phyloP scores from a whole-genome alignment of 75 land plant genomes.

The Chamaecyparis obtusa region DNA sequence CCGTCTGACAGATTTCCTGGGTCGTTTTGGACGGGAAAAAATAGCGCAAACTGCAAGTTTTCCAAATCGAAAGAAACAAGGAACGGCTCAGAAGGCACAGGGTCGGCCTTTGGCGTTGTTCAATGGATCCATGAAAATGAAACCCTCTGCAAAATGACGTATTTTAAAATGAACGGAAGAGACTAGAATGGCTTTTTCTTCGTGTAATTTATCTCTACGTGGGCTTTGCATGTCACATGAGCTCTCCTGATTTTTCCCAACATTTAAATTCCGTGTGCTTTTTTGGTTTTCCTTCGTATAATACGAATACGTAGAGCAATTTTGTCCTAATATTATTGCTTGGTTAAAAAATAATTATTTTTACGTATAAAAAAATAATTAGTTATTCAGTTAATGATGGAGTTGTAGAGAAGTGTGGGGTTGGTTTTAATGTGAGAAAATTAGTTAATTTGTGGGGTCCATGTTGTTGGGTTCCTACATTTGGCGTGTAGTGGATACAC shows the following conservation, averaged over 20 bases:
- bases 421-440: too few relatives aligned
- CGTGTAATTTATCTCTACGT: background rate
- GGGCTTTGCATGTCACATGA: conserved; percentile 1
- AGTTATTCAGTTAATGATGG: too few relatives aligned
- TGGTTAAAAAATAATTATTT: too few relatives aligned
- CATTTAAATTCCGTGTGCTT: background rate
- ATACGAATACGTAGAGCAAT: background rate
- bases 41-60: background rate
- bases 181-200: background rate
- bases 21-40: background rate
- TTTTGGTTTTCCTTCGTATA: background rate
- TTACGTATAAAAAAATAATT: too few relatives aligned
- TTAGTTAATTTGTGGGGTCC: too few relatives aligned
- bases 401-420: too few relatives aligned
- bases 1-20: background rate
- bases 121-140: background rate
- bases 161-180: background rate
- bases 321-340: too few relatives aligned
- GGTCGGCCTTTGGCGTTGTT: background rate
- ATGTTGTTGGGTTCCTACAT: too few relatives aligned
- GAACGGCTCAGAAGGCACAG: background rate
- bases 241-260: background rate
- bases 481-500: too few relatives aligned
- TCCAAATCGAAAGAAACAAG: background rate
- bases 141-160: background rate